Evolutionary conservation across 768 basidiomycete species (phyloP).

Genomic region (Pholiota conissans): DNA sequence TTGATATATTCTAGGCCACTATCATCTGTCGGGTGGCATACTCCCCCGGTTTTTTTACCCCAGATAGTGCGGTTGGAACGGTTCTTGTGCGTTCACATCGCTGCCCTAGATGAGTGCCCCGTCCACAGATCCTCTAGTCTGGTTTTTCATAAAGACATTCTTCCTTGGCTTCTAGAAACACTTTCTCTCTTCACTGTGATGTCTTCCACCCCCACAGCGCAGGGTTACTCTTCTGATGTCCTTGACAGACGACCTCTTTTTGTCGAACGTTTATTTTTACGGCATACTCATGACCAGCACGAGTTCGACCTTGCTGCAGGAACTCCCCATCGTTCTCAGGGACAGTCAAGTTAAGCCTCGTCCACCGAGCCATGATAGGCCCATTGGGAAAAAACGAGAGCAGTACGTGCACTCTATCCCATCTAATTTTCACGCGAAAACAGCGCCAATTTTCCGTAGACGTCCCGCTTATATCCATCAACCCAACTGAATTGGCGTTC

Average conservation of each 20-base stretch:
- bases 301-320: not conserved
- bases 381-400: not conserved
- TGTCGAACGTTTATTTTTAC: not conserved
- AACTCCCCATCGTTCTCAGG: not conserved
- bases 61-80: not conserved
- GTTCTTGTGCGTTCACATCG: not conserved
- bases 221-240: not conserved
- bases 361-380: not conserved
- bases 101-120: not conserved
- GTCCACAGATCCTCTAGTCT: not conserved
- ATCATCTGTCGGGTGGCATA: not conserved
- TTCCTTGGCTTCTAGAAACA: not conserved
- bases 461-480: not conserved
- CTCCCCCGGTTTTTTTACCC: not conserved
- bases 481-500: not conserved
- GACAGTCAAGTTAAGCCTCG: not conserved
- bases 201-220: not conserved
- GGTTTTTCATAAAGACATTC: not conserved
- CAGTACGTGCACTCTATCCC: not conserved
- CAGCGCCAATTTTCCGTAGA: not conserved
- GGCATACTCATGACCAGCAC: not conserved
- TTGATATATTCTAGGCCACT: not conserved
- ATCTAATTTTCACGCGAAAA: not conserved
- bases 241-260: not conserved
- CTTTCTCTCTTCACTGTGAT: not conserved